Conservation (phyloP, 1,139 yeast species). For the Trichomonascaceae sp. region DNA sequence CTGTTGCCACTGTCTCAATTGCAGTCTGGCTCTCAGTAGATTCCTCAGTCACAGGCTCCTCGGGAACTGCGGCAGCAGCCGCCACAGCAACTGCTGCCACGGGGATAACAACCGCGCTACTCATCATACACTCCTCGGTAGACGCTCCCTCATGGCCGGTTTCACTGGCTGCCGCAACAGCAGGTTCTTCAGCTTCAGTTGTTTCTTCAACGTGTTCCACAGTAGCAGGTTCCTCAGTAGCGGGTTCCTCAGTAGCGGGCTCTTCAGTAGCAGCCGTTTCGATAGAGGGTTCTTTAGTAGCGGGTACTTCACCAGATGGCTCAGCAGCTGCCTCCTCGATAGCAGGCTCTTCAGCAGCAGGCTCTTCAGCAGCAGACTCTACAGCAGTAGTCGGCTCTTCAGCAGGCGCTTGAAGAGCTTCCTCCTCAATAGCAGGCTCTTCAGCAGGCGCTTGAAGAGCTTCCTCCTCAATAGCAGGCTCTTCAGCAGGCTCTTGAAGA, state of each 20-base stretch:
- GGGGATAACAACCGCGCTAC: too few relatives aligned
- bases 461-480: conserved; percentile 1
- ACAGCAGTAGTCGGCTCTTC: conserved; percentile 1
- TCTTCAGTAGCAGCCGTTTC: background rate
- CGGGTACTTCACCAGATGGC: conserved; percentile 1
- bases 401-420: background rate
- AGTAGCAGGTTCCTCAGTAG: conserved; percentile 1
- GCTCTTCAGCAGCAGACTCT: conserved; percentile 1
- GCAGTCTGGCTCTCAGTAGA: conserved; percentile 3
- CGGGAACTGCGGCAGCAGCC: conserved; percentile 1
- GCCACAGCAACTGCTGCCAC: too few relatives aligned
- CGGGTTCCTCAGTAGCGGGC: conserved; percentile 2
- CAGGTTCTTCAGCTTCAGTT: conserved; percentile 1
- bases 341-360: background rate
- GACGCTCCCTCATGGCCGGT: too few relatives aligned
- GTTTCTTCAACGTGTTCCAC: conserved; percentile 2
- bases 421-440: conserved; percentile 1
- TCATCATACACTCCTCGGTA: too few relatives aligned
- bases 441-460: conserved; percentile 1
- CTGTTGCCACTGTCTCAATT: conserved; percentile 1
- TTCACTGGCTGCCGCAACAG: too few relatives aligned
- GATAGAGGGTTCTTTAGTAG: background rate
- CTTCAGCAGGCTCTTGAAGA: conserved; percentile 1
- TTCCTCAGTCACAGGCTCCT: background rate
- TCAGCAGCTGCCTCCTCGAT: conserved; percentile 2